Percentiles rank a stretch among this genome's conserved stretches.
Evolutionary conservation across 2,329 filamentous ascomycete genomes (phyloP).

Genomic region (Pseudocercospora pini-densiflorae): DNA sequence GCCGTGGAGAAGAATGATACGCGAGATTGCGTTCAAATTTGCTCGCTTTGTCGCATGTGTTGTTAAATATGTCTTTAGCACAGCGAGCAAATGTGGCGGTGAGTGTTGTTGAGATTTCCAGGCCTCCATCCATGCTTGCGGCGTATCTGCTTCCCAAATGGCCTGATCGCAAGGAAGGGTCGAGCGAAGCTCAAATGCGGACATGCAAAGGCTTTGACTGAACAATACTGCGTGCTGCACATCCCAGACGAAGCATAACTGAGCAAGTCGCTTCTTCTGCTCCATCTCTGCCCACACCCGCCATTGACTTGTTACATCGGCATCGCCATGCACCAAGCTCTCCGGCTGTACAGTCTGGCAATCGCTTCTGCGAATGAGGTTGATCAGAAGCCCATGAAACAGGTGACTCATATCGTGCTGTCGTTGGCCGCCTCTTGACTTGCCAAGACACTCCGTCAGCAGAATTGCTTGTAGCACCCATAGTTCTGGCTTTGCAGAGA

Average conservation of each 20-base stretch:
- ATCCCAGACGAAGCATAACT: conserved; percentile 70
- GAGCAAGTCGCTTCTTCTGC: conserved; percentile 62
- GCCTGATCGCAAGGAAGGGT: conserved; percentile 60
- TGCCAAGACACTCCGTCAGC: conserved; percentile 68
- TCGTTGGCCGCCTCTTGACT: conserved; percentile 64
- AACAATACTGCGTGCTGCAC: conserved; percentile 68
- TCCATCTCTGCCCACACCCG: conserved; percentile 59
- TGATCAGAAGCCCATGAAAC: conserved; percentile 61
- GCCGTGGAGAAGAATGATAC: conserved; percentile 62
- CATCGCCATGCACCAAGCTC: conserved; percentile 40
- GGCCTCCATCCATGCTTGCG: conserved; percentile 51
- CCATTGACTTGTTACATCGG: conserved; percentile 56
- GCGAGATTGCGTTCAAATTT: conserved; percentile 58
- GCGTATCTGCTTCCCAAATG: conserved; percentile 62
- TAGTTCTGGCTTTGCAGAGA: conserved; percentile 62
- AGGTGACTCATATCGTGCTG: conserved; percentile 68
- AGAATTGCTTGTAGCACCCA: conserved; percentile 67
- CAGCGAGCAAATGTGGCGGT: conserved; percentile 53
- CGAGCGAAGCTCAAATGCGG: conserved; percentile 64
- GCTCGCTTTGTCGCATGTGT: conserved; percentile 43
- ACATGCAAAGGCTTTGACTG: conserved; percentile 70
- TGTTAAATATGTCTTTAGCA: conserved; percentile 62
- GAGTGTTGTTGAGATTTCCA: conserved; percentile 13
- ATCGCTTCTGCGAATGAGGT: conserved; percentile 58
- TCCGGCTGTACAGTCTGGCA: conserved; percentile 53